phyloP scores from a whole-genome alignment of 2,329 filamentous ascomycete genomes.

The Fusarium drepaniforme region DNA sequence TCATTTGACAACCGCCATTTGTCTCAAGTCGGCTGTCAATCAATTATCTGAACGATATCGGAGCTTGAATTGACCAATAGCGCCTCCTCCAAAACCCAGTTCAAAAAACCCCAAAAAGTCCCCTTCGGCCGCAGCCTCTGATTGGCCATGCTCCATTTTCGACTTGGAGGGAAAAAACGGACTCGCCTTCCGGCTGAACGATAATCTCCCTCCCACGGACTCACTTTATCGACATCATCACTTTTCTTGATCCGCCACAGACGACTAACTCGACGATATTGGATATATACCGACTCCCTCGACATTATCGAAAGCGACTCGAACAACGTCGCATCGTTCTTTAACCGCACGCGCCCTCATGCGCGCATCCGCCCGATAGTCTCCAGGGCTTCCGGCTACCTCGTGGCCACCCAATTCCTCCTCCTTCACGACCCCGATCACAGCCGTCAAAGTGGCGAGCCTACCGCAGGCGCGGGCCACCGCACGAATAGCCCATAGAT shows the following conservation, averaged over 20 bases:
- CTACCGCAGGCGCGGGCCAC: slow-evolving; percentile 57
- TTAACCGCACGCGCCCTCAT: neutral
- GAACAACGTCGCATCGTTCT: neutral
- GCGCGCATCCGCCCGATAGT: slow-evolving; percentile 23
- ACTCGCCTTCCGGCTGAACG: slow-evolving; percentile 22
- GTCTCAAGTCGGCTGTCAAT: neutral
- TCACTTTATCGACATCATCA: slow-evolving; percentile 25
- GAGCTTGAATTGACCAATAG: slow-evolving; percentile 38
- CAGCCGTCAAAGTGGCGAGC: slow-evolving; percentile 50
- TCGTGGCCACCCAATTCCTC: slow-evolving; percentile 17
- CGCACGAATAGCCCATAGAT: slow-evolving; percentile 55
- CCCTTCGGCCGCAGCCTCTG: slow-evolving; percentile 16
- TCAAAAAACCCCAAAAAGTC: slow-evolving; percentile 13
- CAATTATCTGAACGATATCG: slow-evolving; percentile 12
- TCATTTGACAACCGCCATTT: neutral
- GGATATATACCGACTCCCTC: neutral
- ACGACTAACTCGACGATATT: neutral
- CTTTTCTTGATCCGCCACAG: neutral
- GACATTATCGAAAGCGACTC: neutral
- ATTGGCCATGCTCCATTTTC: slow-evolving; percentile 35
- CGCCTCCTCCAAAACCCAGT: slow-evolving; percentile 3
- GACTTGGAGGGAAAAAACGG: slow-evolving; percentile 39
- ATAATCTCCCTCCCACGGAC: slow-evolving; percentile 19
- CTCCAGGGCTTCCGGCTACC: slow-evolving; percentile 18
- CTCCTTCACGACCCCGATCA: slow-evolving; percentile 5